A percentile compares a stretch with the other conserved stretches of the same genome.
phyloP scores from a whole-genome alignment of 2,329 filamentous ascomycete genomes.

The Penicillium sumatraense region DNA sequence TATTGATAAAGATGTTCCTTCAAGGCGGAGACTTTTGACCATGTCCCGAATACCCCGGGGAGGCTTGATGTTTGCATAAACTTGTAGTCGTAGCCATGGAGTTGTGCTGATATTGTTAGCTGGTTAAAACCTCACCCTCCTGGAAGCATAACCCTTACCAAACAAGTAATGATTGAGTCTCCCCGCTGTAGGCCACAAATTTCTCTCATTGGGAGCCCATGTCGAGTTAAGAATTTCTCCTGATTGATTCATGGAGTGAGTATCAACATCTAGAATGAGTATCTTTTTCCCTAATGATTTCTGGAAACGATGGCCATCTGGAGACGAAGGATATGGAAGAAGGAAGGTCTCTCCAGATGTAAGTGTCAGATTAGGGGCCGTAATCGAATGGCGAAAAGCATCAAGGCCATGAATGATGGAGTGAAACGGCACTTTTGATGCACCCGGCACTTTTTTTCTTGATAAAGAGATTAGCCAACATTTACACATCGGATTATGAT shows the following conservation, averaged over 20 bases:
- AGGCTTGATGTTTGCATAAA: conserved; percentile 51
- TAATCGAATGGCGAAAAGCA: conserved; percentile 3
- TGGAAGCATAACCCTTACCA: conserved; percentile 22
- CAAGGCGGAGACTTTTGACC: conserved; percentile 51
- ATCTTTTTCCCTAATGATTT: conserved; percentile 14
- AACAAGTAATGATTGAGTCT: conserved; percentile 48
- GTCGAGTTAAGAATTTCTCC: conserved; percentile 18
- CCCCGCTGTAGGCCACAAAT: conserved; percentile 19
- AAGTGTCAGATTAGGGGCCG: conserved; percentile 5
- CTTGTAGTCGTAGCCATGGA: conserved; percentile 57
- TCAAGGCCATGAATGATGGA: neutral
- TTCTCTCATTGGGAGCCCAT: neutral
- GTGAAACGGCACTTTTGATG: neutral
- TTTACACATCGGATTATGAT: neutral
- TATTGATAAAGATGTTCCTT: conserved; percentile 45
- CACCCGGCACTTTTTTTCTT: neutral
- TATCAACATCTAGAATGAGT: conserved; percentile 23
- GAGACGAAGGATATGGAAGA: conserved; percentile 2
- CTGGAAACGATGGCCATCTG: conserved; percentile 5
- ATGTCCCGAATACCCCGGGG: conserved; percentile 50
- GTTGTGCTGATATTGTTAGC: conserved; percentile 35
- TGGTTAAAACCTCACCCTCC: neutral
- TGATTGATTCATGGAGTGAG: conserved; percentile 12
- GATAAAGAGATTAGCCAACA: neutral
- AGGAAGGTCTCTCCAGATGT: neutral